A percentile compares a stretch with the other conserved stretches of the same genome.
phyloP scores from a whole-genome alignment of 2,329 filamentous ascomycete genomes.

The Apiospora hydei region DNA sequence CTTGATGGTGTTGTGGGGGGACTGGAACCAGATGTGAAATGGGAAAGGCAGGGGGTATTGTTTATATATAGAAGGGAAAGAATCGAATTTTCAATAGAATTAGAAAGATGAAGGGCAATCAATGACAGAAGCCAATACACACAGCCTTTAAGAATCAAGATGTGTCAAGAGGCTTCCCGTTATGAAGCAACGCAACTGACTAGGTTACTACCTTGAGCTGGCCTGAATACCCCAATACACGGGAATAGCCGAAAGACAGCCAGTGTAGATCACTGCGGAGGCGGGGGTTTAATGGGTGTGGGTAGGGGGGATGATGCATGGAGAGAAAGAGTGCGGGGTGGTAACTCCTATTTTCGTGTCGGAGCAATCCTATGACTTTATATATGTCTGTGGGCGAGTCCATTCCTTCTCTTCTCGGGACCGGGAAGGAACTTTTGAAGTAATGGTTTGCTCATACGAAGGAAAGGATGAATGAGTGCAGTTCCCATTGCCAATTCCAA shows the following conservation, averaged over 20 bases:
- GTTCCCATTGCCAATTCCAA: not conserved
- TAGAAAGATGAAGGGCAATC: too few species aligned
- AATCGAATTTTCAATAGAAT: not conserved
- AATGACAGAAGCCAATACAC: not conserved
- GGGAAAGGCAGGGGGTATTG: not conserved
- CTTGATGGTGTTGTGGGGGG: not conserved
- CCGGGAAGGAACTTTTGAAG: not conserved
- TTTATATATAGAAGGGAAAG: not conserved
- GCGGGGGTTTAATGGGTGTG: not conserved
- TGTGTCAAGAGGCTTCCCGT: not conserved
- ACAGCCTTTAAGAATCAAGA: too few species aligned
- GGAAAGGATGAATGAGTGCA: not conserved
- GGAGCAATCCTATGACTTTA: not conserved
- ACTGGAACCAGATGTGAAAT: not conserved
- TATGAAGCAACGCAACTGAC: not conserved
- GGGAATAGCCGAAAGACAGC: constrained; percentile 14
- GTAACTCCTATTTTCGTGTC: not conserved
- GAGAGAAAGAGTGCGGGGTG: not conserved
- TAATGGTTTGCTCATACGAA: not conserved
- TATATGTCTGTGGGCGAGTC: not conserved
- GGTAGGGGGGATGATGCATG: not conserved
- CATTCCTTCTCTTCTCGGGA: not conserved
- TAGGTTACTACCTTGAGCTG: not conserved
- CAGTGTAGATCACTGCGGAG: constrained; percentile 17
- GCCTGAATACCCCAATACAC: constrained; percentile 7